Evolutionary conservation across 805 yeast genomes (phyloP), one percentile per base, ranked within the genome.

Genomic region (Hanseniaspora taiwanica): DNA sequence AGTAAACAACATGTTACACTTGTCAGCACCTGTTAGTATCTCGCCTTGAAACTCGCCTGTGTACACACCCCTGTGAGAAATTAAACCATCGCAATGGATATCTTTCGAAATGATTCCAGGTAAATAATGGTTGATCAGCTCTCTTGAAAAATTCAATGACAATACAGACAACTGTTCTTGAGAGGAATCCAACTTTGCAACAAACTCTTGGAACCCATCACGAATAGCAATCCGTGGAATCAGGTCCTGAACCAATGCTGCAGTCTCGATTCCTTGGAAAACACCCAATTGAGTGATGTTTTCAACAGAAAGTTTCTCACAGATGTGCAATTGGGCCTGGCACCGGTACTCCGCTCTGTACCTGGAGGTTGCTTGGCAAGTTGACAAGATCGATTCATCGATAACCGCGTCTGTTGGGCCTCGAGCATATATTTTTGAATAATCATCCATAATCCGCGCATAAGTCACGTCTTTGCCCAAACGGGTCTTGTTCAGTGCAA

Each of bases 401-500:
- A n/a, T n/a, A n/a, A n/a, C n/a, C n/a, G n/a, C n/a, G n/a, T n/a
- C n/a, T n/a, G n/a, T n/a, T n/a, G n/a, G n/a, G n/a, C n/a, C n/a
- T 14, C n/a, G 29, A 8, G 14, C 4, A 14, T 25, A 25, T 5
- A 14, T 25, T 25, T 25, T 25, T 8, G n/a, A 13, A 14, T 25
- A 7, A 8, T 12, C 10, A 25, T 25, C 29, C n/a, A 12, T 5
- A 25, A 25, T 25, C 14, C 10, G 10, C n/a, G 10, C n/a, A 14
- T 25, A 25, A 8, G 29, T 25, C 4, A 25, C 29, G 14, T 13
- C n/a, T 25, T 13, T 12, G 10, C 14, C 14, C 29, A 25, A 25
- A 25, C n/a, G 5, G 2, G 48, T 37, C 6, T 36, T 27, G 21
- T 47, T 46, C 23, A 55, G 27, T 2, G 23, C 31, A 4, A 16